Evolutionary conservation across 306 rosid genomes (phyloP).

Genomic region (Castanea sativa): DNA sequence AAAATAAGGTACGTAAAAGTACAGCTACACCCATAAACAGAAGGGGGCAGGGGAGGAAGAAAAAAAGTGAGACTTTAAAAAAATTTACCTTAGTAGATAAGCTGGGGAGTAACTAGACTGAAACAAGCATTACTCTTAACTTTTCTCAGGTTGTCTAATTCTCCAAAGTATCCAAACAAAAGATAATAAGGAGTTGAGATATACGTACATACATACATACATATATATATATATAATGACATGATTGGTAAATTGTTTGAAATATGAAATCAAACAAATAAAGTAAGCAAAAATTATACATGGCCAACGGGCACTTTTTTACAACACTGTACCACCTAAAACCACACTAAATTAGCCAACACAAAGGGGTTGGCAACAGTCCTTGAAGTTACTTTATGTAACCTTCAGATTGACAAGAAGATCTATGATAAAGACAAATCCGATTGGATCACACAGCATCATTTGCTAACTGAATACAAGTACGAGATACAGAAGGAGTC

Average conservation of each 20-base stretch:
- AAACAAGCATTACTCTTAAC: not conserved
- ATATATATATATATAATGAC: not conserved
- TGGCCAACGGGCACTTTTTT: conserved; percentile 1
- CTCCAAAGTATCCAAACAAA: conserved; percentile 15
- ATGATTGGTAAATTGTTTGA: conserved; percentile 6
- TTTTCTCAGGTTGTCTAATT: not conserved
- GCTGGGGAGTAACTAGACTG: not conserved
- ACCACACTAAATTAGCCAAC: not conserved
- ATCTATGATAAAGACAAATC: not conserved
- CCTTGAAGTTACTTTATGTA: not conserved
- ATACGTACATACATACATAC: not conserved
- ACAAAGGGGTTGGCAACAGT: not conserved
- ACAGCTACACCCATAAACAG: too few species aligned
- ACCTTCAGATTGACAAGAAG: not conserved
- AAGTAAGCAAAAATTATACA: conserved; percentile 9
- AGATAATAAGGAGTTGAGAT: not conserved
- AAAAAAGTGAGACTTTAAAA: too few species aligned
- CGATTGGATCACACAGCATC: conserved; percentile 3
- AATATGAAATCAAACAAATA: conserved; percentile 1
- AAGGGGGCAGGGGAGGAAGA: too few species aligned
- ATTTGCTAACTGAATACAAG: not conserved
- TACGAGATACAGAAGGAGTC: conserved; percentile 11
- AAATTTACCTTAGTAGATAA: too few species aligned
- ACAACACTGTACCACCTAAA: too few species aligned
- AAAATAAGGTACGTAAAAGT: too few species aligned